These are phyloP conservation scores for Cylindrotheca fusiformis DNA, from an alignment of 108 stramenopile genomes.

Conservation along the genomic window DNA sequence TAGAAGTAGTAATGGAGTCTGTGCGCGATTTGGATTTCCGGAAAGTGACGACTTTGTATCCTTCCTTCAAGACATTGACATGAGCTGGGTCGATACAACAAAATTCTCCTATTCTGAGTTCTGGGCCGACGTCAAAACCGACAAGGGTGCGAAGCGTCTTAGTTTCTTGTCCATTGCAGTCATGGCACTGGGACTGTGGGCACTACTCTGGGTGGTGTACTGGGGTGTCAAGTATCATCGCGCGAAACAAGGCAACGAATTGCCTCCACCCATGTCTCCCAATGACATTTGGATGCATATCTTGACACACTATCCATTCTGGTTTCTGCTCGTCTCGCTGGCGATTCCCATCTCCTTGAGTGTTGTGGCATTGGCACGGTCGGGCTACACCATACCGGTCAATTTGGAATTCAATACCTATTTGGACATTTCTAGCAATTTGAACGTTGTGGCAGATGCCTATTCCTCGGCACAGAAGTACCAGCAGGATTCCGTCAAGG, in stretches of 20 bases:
- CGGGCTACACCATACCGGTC: not conserved
- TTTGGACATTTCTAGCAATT: slow-evolving; percentile 7
- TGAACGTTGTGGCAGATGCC: slow-evolving; percentile 2
- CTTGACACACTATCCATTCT: slow-evolving; percentile 6
- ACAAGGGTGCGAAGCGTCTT: not conserved
- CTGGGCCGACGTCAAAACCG: too few relatives aligned
- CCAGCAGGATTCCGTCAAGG: slow-evolving; percentile 7
- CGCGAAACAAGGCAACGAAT: not conserved
- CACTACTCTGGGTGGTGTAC: slow-evolving; percentile 3
- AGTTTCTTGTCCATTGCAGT: not conserved
- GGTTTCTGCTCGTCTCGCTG: slow-evolving; percentile 2
- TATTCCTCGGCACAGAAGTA: slow-evolving; percentile 1
- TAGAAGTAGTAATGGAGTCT: too few relatives aligned
- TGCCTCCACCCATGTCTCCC: slow-evolving; percentile 7
- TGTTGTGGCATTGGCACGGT: not conserved
- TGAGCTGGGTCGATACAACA: too few relatives aligned
- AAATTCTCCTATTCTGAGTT: too few relatives aligned
- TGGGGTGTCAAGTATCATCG: not conserved
- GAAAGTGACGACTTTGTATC: too few relatives aligned
- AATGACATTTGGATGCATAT: slow-evolving; percentile 9
- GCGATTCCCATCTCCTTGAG: slow-evolving; percentile 4
- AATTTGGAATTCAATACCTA: slow-evolving; percentile 17
- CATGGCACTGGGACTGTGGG: not conserved
- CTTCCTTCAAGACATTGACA: too few relatives aligned
- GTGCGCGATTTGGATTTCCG: too few relatives aligned